Evolutionary conservation across 352 stramenopile species (phyloP).

Genomic region (Phytophthora sojae): DNA sequence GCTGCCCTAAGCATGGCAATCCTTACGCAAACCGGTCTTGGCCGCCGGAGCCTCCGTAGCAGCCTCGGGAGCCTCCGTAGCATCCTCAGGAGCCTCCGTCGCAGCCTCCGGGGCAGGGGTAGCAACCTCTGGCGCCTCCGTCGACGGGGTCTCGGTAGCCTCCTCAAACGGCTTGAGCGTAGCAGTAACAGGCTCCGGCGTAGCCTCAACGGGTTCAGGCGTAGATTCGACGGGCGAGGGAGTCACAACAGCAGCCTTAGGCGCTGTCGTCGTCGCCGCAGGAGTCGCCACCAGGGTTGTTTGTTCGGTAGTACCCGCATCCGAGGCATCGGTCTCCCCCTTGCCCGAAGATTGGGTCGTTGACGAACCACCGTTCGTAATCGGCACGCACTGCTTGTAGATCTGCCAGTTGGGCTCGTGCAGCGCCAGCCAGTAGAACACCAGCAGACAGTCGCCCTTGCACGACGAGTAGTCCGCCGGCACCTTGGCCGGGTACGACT

Average conservation of each 20-base stretch:
- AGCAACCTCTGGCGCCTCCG: too few relatives aligned
- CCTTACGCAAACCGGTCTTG: too few relatives aligned
- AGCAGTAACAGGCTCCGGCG: too few relatives aligned
- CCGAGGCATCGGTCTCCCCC: background rate
- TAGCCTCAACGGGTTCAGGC: background rate
- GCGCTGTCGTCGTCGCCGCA: background rate
- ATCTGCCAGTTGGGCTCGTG: constrained; percentile 37
- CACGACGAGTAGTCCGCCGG: constrained; percentile 24
- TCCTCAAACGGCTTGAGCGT: too few relatives aligned
- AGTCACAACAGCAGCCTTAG: background rate
- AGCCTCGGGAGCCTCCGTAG: too few relatives aligned
- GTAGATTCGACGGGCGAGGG: background rate
- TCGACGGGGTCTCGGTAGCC: too few relatives aligned
- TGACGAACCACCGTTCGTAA: constrained; percentile 27
- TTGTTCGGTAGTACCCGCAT: background rate
- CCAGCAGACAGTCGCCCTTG: constrained; percentile 26
- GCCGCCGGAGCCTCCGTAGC: too few relatives aligned
- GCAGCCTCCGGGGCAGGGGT: too few relatives aligned
- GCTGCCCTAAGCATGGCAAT: too few relatives aligned
- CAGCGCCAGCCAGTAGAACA: constrained; percentile 31
- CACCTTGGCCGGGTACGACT: constrained; percentile 40
- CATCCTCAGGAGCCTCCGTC: too few relatives aligned
- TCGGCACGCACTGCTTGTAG: constrained; percentile 44
- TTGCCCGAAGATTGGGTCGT: constrained; percentile 14
- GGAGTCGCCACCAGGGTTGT: background rate